A percentile compares a stretch with the other conserved stretches of the same genome.
These are phyloP conservation scores for Sequoiadendron giganteum DNA, from an alignment of 75 land plant species.

Conservation along the genomic window DNA sequence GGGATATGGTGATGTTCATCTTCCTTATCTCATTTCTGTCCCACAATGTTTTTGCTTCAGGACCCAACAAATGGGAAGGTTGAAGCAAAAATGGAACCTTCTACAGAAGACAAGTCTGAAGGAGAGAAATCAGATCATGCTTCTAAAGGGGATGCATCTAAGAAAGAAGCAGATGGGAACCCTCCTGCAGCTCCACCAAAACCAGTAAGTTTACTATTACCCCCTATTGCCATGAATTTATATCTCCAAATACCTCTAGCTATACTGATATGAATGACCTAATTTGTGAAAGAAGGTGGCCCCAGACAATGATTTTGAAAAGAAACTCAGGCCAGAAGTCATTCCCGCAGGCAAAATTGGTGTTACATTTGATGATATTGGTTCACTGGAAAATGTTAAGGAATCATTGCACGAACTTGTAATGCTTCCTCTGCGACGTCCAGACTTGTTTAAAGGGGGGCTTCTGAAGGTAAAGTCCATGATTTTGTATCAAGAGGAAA, in stretches of 20 bases:
- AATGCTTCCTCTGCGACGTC: conserved; percentile 84
- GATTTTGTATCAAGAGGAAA: conserved; percentile 1
- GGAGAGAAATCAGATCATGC: conserved; percentile 29
- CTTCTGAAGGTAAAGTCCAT: conserved; percentile 47
- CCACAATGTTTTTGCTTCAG: conserved; percentile 19
- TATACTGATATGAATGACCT: neutral
- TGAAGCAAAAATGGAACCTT: conserved; percentile 33
- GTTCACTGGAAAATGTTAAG: conserved; percentile 78
- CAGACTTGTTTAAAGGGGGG: conserved; percentile 85
- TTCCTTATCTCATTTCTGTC: neutral
- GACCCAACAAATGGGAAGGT: conserved; percentile 30
- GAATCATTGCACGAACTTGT: conserved; percentile 89
- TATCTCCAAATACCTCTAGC: neutral
- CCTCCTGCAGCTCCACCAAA: conserved; percentile 30
- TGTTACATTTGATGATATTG: conserved; percentile 80
- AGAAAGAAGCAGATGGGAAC: conserved; percentile 21
- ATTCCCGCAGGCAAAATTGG: conserved; percentile 81
- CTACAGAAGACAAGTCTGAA: conserved; percentile 38
- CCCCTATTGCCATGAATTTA: neutral
- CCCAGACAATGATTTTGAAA: conserved; percentile 93
- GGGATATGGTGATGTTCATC: neutral
- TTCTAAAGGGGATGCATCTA: conserved; percentile 17
- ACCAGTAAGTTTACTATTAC: conserved; percentile 4
- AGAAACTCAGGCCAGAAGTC: conserved; percentile 90
- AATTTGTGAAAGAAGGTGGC: conserved; percentile 49